Conservation (phyloP, 2,329 filamentous ascomycete species). For the Aspergillus calidoustus region DNA sequence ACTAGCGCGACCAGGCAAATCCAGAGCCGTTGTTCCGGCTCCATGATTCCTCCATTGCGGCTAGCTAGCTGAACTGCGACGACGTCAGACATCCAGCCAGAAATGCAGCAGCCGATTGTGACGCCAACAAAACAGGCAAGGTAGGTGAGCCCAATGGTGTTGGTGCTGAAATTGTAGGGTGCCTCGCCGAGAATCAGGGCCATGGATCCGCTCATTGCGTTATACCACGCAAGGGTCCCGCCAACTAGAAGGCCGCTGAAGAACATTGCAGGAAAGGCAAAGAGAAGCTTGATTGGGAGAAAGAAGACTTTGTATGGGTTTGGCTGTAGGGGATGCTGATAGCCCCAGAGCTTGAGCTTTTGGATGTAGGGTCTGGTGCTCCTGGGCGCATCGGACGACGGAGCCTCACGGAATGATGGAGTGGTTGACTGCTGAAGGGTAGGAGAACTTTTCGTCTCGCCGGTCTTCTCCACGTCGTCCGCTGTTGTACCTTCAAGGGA, state of each 20-base stretch:
- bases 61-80: not conserved
- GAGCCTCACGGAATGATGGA: not conserved
- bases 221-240: constrained; percentile 6
- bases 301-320: not conserved
- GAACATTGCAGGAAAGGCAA: not conserved
- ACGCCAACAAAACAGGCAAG: not conserved
- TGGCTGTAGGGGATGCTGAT: not conserved
- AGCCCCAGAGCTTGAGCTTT: constrained; percentile 1
- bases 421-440: not conserved
- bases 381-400: not conserved
- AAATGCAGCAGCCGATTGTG: constrained; percentile 9
- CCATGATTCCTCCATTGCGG: constrained; percentile 6
- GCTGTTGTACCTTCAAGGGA: not conserved
- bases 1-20: not conserved
- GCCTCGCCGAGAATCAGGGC: not conserved
- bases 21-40: constrained; percentile 7
- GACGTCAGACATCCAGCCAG: not conserved
- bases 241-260: constrained; percentile 8
- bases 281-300: not conserved
- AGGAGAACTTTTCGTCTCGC: not conserved
- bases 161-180: constrained; percentile 10
- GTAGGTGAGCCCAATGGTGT: constrained; percentile 5
- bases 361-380: not conserved
- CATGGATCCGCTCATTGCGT: not conserved
- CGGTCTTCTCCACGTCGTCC: not conserved